phyloP scores from a whole-genome alignment of 2,329 filamentous ascomycete species.

The Neofusicoccum sp. region DNA sequence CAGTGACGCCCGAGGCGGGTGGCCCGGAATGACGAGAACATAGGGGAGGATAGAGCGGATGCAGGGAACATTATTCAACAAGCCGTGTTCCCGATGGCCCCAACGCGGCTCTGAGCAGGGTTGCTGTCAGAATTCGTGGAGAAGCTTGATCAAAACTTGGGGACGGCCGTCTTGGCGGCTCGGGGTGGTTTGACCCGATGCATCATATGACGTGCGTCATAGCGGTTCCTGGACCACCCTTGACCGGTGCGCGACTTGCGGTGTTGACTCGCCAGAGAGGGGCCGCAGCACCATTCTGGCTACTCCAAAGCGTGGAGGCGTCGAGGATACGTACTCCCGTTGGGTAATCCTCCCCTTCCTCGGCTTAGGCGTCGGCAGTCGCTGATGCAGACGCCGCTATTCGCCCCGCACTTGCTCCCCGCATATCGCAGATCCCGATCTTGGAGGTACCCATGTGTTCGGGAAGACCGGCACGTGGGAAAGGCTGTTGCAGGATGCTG shows the following conservation, averaged over 20 bases:
- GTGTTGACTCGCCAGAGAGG: background rate
- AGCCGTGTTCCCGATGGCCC: background rate
- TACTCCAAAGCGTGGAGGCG: background rate
- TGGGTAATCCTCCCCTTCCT: background rate
- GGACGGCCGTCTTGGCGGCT: background rate
- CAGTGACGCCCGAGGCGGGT: constrained; percentile 10
- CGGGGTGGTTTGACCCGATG: constrained; percentile 6
- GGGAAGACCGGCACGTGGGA: too few relatives aligned
- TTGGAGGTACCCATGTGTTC: background rate
- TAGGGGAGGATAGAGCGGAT: background rate
- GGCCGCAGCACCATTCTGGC: background rate
- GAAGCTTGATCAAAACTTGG: constrained; percentile 4
- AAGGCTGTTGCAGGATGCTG: too few relatives aligned
- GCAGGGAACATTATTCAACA: background rate
- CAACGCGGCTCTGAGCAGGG: background rate
- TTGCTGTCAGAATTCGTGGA: background rate
- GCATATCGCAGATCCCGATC: background rate
- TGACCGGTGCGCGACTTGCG: background rate
- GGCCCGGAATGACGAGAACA: background rate
- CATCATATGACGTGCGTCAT: constrained; percentile 12
- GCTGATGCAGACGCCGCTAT: background rate
- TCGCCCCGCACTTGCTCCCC: constrained; percentile 4
- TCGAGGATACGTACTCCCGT: background rate
- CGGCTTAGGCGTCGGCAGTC: background rate
- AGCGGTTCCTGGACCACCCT: background rate